Percentiles rank a stretch among this genome's conserved stretches.
Evolutionary conservation across 768 basidiomycete genomes (phyloP).

Genomic region (Mycena galericulata): DNA sequence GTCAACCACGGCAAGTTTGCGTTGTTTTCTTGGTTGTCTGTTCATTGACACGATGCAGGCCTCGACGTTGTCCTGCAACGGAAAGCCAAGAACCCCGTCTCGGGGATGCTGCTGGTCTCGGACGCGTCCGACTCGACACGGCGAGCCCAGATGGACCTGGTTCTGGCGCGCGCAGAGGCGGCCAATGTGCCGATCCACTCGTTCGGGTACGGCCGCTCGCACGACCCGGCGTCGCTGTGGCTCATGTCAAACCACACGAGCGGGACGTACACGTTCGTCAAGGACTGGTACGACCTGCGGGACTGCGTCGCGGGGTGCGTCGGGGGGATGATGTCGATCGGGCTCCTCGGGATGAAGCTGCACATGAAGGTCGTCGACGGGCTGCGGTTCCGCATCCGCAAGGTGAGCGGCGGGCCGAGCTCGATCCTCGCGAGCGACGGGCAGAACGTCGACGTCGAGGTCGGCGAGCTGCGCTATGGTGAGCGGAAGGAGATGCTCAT

Average conservation of each 20-base stretch:
- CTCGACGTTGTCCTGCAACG: conserved; percentile 96
- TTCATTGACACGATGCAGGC: conserved; percentile 60
- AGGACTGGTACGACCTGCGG: conserved; percentile 97
- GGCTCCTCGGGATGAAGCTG: conserved; percentile 91
- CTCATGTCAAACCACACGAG: conserved; percentile 98
- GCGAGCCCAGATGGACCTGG: conserved; percentile 97
- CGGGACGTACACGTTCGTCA: conserved; percentile 98
- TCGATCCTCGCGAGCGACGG: conserved; percentile 93
- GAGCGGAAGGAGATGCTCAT: conserved; percentile 98
- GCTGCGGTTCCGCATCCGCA: conserved; percentile 91
- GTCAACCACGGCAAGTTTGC: conserved; percentile 84
- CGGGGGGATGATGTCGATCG: conserved; percentile 97
- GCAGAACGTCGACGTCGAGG: conserved; percentile 93
- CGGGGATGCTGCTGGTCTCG: conserved; percentile 93
- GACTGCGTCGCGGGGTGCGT: conserved; percentile 94
- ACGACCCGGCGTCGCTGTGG: conserved; percentile 98
- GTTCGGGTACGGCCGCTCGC: conserved; percentile 95
- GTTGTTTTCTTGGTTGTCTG: conserved; percentile 8
- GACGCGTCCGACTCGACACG: conserved; percentile 93
- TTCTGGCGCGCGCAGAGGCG: conserved; percentile 95
- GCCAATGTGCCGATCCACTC: conserved; percentile 97
- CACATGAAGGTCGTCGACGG: conserved; percentile 95
- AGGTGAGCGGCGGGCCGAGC: conserved; percentile 91
- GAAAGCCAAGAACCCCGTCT: conserved; percentile 89
- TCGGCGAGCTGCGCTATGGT: conserved; percentile 95